phyloP scores from a whole-genome alignment of 2,329 filamentous ascomycete species.

The Emmonsia crescens region DNA sequence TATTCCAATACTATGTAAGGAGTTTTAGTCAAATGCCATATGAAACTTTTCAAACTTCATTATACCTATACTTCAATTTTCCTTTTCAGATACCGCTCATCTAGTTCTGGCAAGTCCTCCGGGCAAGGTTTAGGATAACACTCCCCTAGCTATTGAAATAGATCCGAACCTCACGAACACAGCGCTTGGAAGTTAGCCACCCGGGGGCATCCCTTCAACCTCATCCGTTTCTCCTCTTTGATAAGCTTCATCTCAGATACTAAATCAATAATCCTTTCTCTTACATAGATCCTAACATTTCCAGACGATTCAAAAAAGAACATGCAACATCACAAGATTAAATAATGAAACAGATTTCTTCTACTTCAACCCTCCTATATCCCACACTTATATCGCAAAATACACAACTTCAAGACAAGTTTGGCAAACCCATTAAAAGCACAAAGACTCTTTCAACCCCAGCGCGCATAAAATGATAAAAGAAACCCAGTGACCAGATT shows the following conservation, averaged over 20 bases:
- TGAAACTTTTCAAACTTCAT: slow-evolving; percentile 7
- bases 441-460: no score
- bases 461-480: no score
- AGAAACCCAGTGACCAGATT: no score
- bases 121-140: not conserved
- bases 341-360: not conserved
- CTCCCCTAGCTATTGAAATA: no score
- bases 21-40: slow-evolving; percentile 13
- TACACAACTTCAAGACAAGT: not conserved
- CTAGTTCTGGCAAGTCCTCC: not conserved
- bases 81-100: no score
- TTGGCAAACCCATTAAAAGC: not conserved
- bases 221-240: not conserved
- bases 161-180: no score
- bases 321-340: not conserved
- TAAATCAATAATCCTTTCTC: not conserved
- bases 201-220: not conserved
- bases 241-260: not conserved
- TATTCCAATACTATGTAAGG: slow-evolving; percentile 10
- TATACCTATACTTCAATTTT: not conserved
- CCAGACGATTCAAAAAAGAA: not conserved
- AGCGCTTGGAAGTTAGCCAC: no score
- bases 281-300: not conserved
- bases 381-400: not conserved
- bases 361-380: not conserved